Percentiles rank a stretch among this genome's conserved stretches.
Evolutionary conservation across 2,329 filamentous ascomycete genomes (phyloP).

Genomic region (Venturia aucupariae): DNA sequence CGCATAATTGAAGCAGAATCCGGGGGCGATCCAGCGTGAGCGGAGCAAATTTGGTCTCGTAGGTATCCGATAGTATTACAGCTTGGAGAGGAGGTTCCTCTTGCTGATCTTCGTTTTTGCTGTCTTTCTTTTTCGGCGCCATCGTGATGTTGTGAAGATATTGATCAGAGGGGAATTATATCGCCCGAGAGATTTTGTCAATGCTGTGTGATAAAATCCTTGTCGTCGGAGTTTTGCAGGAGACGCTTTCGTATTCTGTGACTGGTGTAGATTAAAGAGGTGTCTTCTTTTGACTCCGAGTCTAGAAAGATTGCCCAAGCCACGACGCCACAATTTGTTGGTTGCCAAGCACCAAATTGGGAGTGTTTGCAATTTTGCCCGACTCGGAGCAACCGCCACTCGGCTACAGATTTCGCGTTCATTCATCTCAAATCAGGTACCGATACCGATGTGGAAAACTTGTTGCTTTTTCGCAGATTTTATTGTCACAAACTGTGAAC

Average conservation of each 20-base stretch:
- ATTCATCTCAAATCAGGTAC: too few relatives aligned
- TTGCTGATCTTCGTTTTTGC: constrained; percentile 33
- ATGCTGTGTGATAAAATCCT: neutral
- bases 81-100: constrained; percentile 5
- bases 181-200: neutral
- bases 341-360: too few relatives aligned
- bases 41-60: constrained; percentile 82
- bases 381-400: too few relatives aligned
- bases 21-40: constrained; percentile 57
- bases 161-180: neutral
- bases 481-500: too few relatives aligned
- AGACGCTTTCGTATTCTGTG: neutral
- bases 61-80: constrained; percentile 76
- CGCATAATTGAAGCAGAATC: constrained; percentile 89
- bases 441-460: too few relatives aligned
- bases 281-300: neutral
- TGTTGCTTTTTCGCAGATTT: too few relatives aligned
- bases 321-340: neutral
- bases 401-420: too few relatives aligned
- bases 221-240: neutral
- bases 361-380: too few relatives aligned
- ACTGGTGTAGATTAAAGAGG: too few relatives aligned
- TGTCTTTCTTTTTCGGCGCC: constrained; percentile 6
- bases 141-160: neutral
- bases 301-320: neutral